Base-by-base conservation (phyloP, 768 basidiomycete species). In the Tephrocybe rancida region DNA sequence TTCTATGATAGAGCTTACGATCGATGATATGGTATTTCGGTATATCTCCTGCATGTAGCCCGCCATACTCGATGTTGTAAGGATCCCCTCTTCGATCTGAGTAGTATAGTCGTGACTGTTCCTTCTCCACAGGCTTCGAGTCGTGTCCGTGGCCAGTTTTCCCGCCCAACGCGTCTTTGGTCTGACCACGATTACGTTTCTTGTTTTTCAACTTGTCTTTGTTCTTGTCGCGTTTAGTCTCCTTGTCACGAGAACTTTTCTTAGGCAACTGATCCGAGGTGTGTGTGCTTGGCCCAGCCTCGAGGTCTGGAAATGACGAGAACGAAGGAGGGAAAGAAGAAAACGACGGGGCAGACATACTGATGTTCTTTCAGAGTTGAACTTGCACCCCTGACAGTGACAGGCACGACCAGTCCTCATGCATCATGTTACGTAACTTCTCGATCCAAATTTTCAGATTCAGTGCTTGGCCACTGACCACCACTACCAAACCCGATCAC, bases 51-150 rank as follows among this genome's bases (percentile, higher is more conserved):
- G 78, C 64, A 62, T 88, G 75, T 27, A 88, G 61, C 3, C 82
- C 71, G n/a, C 87, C 89, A 60, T 88, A 91, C 38, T 77, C 77
- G 27, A 88, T 68, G 62, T 88, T 90, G 48, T 84, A 70, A 39
- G 68, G 56, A 65, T 92, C 90, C 2, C 88, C 88, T 60, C 79
- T 82, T 45, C 78, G 75, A 64, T 91, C 89, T 11, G 82, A 83
- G 64, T 79, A 89, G 68, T 81, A 90, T 8, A 71, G 50, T 25
- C 61, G 67, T 41, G 70, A 67, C 18, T 66, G 48, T 61, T 64
- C 64, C 14, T 34, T 58, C 54, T 5, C 29, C 30, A 32, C 39
- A 34, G 62, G 60, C 54, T 74, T 73, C 52, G 50, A 38, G 42
- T 62, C 61, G 56, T 71, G 41, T 57, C 54, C 42, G 38, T 56